These are phyloP conservation scores for Plantago rigida DNA, from an alignment of 305 asterid genomes.

Conservation along the genomic window DNA sequence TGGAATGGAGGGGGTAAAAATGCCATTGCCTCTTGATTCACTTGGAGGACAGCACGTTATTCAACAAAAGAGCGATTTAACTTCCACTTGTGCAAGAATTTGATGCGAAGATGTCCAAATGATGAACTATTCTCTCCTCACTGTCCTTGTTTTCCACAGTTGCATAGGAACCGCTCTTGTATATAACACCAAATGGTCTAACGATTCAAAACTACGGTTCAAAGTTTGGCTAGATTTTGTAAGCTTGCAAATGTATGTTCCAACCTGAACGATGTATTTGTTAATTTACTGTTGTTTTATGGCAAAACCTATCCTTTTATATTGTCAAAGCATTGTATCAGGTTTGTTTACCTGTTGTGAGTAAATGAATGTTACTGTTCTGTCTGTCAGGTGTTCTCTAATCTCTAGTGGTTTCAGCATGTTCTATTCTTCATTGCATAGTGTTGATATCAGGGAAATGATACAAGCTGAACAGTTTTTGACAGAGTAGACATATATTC, in stretches of 20 bases:
- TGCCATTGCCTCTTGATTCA: background rate
- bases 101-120: constrained; percentile 1
- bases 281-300: background rate
- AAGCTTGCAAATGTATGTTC: background rate
- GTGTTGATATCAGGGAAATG: too few relatives aligned
- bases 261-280: background rate
- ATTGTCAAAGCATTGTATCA: background rate
- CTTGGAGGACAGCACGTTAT: background rate
- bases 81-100: background rate
- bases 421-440: too few relatives aligned
- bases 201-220: constrained; percentile 27
- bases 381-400: too few relatives aligned
- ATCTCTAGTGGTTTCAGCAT: too few relatives aligned
- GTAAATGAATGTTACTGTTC: too few relatives aligned
- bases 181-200: constrained; percentile 19
- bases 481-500: too few relatives aligned
- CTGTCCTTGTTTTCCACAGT: background rate
- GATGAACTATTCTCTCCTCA: background rate
- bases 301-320: background rate
- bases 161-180: background rate
- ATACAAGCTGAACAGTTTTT: too few relatives aligned
- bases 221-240: constrained; percentile 11
- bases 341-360: too few relatives aligned
- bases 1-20: background rate
- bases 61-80: background rate